A percentile compares a stretch with the other conserved stretches of the same genome.
These are phyloP conservation scores for Astragalus glycyphyllos DNA, from an alignment of 306 rosid species.

Conservation along the genomic window DNA sequence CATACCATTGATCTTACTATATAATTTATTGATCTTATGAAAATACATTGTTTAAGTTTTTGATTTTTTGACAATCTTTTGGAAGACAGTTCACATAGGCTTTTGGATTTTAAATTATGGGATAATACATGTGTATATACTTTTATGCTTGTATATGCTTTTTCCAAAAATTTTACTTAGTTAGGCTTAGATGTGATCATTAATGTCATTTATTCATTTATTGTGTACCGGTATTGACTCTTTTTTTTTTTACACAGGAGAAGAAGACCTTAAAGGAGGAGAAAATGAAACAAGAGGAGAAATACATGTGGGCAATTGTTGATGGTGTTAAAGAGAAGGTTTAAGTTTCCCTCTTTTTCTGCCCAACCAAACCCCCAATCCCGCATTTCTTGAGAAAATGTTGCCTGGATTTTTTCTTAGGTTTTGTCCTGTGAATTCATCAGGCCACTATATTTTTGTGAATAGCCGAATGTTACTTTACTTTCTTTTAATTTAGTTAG, in stretches of 20 bases:
- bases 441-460: conserved; percentile 24
- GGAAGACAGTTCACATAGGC: too few relatives aligned
- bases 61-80: too few relatives aligned
- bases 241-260: conserved; percentile 62
- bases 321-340: conserved; percentile 99
- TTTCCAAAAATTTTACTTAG: too few relatives aligned
- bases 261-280: conserved; percentile 91
- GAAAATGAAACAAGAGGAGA: conserved; percentile 87
- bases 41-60: too few relatives aligned
- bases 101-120: too few relatives aligned
- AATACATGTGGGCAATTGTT: conserved; percentile 93
- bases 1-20: too few relatives aligned
- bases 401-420: not conserved
- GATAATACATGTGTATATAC: too few relatives aligned
- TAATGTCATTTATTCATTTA: conserved; percentile 21
- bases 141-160: too few relatives aligned
- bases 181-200: conserved; percentile 35
- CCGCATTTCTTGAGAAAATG: not conserved
- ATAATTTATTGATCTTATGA: too few relatives aligned
- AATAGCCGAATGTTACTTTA: not conserved
- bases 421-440: conserved; percentile 5
- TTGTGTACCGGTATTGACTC: conserved; percentile 1
- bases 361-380: not conserved
- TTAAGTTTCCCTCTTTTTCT: conserved; percentile 23
- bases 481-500: not conserved